phyloP scores from a whole-genome alignment of 306 rosid species.

The Gastrolobium villosum region DNA sequence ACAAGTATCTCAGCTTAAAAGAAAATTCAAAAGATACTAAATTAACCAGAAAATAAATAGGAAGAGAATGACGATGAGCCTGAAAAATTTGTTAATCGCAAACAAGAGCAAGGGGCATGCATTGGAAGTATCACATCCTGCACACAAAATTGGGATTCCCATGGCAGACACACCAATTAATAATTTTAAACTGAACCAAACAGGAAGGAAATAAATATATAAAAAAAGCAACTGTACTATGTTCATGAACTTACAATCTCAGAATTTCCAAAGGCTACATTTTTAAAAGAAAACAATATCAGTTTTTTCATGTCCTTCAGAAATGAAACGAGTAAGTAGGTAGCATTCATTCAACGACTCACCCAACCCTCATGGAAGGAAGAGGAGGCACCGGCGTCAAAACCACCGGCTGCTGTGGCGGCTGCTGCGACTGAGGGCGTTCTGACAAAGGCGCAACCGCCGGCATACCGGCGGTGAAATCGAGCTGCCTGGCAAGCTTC shows the following conservation, averaged over 20 bases:
- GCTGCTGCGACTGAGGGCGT: conserved; percentile 49
- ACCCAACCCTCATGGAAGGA: conserved; percentile 74
- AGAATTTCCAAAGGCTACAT: conserved; percentile 26
- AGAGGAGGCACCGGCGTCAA: conserved; percentile 39
- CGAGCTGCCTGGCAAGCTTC: conserved; percentile 98
- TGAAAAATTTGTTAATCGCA: neutral
- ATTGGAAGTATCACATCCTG: neutral
- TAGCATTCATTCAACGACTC: conserved; percentile 46
- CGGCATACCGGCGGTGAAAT: conserved; percentile 78
- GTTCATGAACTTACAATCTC: neutral
- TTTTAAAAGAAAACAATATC: neutral
- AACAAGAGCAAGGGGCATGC: neutral
- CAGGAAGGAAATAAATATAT: neutral
- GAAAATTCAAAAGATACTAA: conserved; percentile 19
- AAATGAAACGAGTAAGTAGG: neutral
- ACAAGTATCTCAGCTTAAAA: neutral
- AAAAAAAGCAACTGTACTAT: neutral
- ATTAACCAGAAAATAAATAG: conserved; percentile 24
- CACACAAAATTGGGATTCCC: neutral
- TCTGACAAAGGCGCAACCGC: conserved; percentile 55
- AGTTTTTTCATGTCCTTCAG: neutral
- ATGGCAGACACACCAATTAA: neutral
- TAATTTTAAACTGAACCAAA: neutral
- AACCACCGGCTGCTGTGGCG: neutral
- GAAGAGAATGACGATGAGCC: neutral